A percentile compares a stretch with the other conserved stretches of the same genome.
phyloP scores from a whole-genome alignment of 768 basidiomycete species.

The Trametes meyenii region DNA sequence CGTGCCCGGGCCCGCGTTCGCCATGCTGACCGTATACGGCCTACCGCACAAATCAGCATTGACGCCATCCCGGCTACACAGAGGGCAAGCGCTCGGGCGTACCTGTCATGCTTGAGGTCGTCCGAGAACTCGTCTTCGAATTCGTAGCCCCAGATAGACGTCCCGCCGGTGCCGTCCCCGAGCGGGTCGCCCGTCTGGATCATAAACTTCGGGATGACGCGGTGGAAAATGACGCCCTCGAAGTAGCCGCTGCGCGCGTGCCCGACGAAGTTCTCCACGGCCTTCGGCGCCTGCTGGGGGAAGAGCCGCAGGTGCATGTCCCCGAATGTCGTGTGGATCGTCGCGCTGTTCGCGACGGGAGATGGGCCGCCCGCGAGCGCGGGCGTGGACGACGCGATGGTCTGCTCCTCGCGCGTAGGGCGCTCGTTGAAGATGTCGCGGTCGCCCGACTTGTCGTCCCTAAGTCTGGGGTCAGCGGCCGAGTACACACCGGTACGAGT shows the following conservation, averaged over 20 bases:
- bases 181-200: conserved; percentile 95
- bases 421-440: conserved; percentile 98
- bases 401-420: conserved; percentile 95
- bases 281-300: conserved; percentile 90
- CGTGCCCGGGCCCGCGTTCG: conserved; percentile 85
- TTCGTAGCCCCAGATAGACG: conserved; percentile 85
- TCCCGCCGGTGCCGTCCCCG: conserved; percentile 93
- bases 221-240: conserved; percentile 93
- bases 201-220: conserved; percentile 99
- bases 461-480: conserved; percentile 32
- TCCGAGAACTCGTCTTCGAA: conserved; percentile 95
- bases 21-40: conserved; percentile 96
- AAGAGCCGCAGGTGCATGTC: conserved; percentile 90
- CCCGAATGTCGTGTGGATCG: conserved; percentile 93
- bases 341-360: conserved; percentile 75
- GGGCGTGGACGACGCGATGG: conserved; percentile 68
- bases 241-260: conserved; percentile 89
- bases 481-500: neutral
- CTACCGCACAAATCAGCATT: conserved; percentile 40
- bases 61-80: neutral
- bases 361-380: conserved; percentile 58
- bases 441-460: conserved; percentile 84
- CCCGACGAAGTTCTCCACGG: conserved; percentile 98
- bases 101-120: conserved; percentile 90
- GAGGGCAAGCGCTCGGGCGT: conserved; percentile 27